Base-by-base conservation (phyloP, 805 yeast species). In the Dipodascus geniculatus region DNA sequence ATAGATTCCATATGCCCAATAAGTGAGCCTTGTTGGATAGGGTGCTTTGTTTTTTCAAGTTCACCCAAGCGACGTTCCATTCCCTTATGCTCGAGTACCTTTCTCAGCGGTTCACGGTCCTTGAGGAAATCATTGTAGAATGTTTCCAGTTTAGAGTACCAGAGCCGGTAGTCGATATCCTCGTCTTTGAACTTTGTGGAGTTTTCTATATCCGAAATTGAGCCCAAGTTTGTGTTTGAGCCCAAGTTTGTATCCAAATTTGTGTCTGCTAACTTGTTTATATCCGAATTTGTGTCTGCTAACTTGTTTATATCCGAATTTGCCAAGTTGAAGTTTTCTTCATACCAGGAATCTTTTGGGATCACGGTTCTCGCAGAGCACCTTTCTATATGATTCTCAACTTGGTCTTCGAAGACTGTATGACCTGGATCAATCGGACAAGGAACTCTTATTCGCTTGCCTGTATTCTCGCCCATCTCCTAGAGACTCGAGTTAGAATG, bases 351-450 rank as follows among this genome's bases (percentile, higher is more conserved):
- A n/a, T 74, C 75, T 8, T 57, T 57, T 50, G 63, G 66, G 50
- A 66, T 64, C 6, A 53, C 54, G 19, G 24, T 31, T 61, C 71
- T 59, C 53, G 59, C 57, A 48, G 61, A 62, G 65, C 96, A 88
- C 62, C 79, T 81, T 54, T 68, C 71, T 51, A 82, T 51, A 66
- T 88, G 96, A 17, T 61, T 66, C 3, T 70, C 65, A 47, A 87
- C 64, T 52, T 77, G 80, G 48, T 73, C 71, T 50, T 72, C 72
- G 87, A 87, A 83, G 0, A 88, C 80, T 1, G 83, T 76, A 65
- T 88, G 96, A 1, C 78, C 74, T 1, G 83, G 80, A 65, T 87
- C 95, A 24, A 83, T 63, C 0, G 96, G 88, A 68, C 96, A 88
- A 3, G 82, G 79, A 0, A 88, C 74, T 54, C 95, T 68, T 64